Evolutionary conservation across 352 stramenopile species (phyloP).

Genomic region (Globisporangium nagaii): DNA sequence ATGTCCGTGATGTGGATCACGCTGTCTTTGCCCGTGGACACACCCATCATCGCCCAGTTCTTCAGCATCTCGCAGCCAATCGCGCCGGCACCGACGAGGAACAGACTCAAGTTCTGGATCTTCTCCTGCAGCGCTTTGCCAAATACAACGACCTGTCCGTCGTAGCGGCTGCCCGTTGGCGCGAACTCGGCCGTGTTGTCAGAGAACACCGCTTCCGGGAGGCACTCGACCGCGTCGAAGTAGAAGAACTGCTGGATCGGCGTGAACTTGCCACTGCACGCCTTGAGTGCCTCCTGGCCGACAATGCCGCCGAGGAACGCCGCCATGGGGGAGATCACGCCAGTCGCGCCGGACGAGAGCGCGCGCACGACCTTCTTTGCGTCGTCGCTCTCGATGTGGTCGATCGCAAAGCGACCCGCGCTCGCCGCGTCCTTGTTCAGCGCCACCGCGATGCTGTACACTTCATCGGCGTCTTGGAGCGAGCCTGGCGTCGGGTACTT

Average conservation of each 20-base stretch:
- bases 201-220: conserved; percentile 84
- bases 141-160: conserved; percentile 92
- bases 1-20: conserved; percentile 98
- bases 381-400: conserved; percentile 58
- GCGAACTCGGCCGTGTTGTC: conserved; percentile 49
- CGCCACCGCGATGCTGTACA: conserved; percentile 74
- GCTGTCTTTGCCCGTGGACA: conserved; percentile 84
- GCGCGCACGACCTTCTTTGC: conserved; percentile 67
- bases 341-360: conserved; percentile 84
- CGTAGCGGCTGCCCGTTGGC: conserved; percentile 82
- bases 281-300: conserved; percentile 98
- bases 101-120: conserved; percentile 89
- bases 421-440: conserved; percentile 71
- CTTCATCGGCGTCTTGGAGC: conserved; percentile 72
- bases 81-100: conserved; percentile 97
- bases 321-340: conserved; percentile 95
- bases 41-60: conserved; percentile 99
- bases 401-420: conserved; percentile 56
- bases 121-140: conserved; percentile 72
- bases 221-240: conserved; percentile 96
- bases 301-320: conserved; percentile 97
- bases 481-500: conserved; percentile 87
- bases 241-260: conserved; percentile 99
- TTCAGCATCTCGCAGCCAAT: conserved; percentile 99
- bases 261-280: conserved; percentile 98